Evolutionary conservation across 179 eudicot species (phyloP), one percentile per base, ranked within the genome.

Genomic region (Silene noctiflora): DNA sequence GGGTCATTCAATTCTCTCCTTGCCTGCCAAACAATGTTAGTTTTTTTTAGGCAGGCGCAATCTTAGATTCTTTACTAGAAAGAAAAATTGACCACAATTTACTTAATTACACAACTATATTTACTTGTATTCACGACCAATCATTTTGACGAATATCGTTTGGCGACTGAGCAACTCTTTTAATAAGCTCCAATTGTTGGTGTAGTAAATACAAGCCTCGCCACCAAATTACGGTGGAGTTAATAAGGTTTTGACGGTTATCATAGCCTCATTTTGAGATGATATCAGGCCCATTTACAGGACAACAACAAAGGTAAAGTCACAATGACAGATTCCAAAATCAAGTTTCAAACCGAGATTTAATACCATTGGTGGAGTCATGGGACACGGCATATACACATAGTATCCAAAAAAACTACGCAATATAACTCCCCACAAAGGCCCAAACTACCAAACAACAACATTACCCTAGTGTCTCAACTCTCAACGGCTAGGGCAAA

Each of bases 1-100:
- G 94, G 91, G 83, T 89, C 97, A 70, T 91, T 88, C 68, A 89
- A 76, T 67, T 94, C 94, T 81, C 97, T 90, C 73, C 63, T 86
- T 74, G 97, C 98, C 97, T 94, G 96, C 76, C 67, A 77, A 70
- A 44, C 4, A 21, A 56, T 10, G 58, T 24, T 31, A 21, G 20
- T 12, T 11, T 19, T 31, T 65, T 24, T 56, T 69, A 72, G 62
- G 53, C 63, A n/a, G 25, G 19, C n/a, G 65, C 63, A 31, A 55
- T 56, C 48, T 55, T 27, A 44, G 42, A 33, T 39, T 16, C 27
- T 42, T 42, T 19, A 16, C 20, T 51, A 16, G 39, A n/a, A 10
- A 65, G 68, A 6, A 48, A 4, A 25, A 48, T 13, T 25, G 25
- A 53, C 35, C 69, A 65, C 9, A 63, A 76, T 44, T 53, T 31